Percentiles rank a stretch among this genome's conserved stretches.
Conservation (phyloP, 2,329 filamentous ascomycete genomes). For the Hortaea werneckii region DNA sequence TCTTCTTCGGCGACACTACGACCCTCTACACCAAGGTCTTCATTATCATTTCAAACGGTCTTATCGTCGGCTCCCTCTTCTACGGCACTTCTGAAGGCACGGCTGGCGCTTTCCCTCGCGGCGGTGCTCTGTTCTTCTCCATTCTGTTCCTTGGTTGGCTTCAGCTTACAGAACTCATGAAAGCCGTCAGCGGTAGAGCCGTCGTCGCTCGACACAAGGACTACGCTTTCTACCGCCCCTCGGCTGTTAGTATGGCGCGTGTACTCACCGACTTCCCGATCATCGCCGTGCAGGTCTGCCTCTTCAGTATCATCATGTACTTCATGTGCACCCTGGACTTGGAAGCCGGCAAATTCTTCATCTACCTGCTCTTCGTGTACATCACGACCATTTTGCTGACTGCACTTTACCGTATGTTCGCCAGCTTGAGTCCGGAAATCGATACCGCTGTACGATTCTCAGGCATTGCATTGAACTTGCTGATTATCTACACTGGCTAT, state of each 20-base stretch:
- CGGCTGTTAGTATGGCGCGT: constrained; percentile 52
- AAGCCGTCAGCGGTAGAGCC: constrained; percentile 59
- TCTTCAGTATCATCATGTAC: constrained; percentile 55
- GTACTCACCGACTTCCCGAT: constrained; percentile 55
- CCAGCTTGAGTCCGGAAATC: constrained; percentile 52
- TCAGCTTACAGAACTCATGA: constrained; percentile 68
- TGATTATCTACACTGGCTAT: constrained; percentile 56
- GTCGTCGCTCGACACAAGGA: constrained; percentile 60
- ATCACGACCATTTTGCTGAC: constrained; percentile 53
- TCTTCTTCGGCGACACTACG: constrained; percentile 64
- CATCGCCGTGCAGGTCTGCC: constrained; percentile 46
- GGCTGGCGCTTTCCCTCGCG: constrained; percentile 51
- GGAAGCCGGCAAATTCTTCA: constrained; percentile 54
- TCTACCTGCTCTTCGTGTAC: constrained; percentile 55
- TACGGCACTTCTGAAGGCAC: constrained; percentile 55
- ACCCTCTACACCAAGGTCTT: constrained; percentile 70
- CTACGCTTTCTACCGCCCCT: constrained; percentile 61
- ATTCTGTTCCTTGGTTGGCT: constrained; percentile 60
- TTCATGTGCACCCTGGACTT: constrained; percentile 53
- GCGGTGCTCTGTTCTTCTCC: constrained; percentile 56
- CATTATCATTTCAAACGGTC: constrained; percentile 61
- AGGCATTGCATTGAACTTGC: constrained; percentile 51
- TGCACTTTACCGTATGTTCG: constrained; percentile 56
- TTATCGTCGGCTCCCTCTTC: constrained; percentile 73
- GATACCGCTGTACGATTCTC: constrained; percentile 57